Evolutionary conservation across 768 basidiomycete genomes (phyloP), one percentile per base, ranked within the genome.

Genomic region (Mycena kentingensis): DNA sequence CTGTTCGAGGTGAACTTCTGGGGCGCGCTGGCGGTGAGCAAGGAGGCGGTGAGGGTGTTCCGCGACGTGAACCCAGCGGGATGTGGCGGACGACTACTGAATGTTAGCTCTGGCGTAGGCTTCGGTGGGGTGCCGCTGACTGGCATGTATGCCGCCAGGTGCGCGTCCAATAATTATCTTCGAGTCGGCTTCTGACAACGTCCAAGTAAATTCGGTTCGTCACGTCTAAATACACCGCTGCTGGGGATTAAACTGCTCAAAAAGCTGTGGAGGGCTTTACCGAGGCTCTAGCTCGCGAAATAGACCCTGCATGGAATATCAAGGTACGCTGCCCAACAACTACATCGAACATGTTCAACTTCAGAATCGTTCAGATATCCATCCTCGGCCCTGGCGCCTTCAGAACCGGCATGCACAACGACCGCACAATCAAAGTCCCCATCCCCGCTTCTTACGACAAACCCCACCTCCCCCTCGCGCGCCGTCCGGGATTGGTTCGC

Each of bases 1-100:
- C 11, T 65, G 55, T 67, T 68, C 13, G 62, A 68, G 0, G 63
- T 64, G 2, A 68, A 70, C 28, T 61, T 67, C 31, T 67, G 62
- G 67, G 62, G 65, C 2, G 62, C 60, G 7, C 8, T 34, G 10
- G 35, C 26, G 5, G 50, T 56, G 8, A 52, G 49, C 49, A 56
- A 29, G 31, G 55, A 56, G 46, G 55, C 55, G 1, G 21, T 56
- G 15, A 24, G 50, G 18, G 55, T 56, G 16, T 47, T 56, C 41
- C 44, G 52, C 5, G 55, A 56, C n/a, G 22, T 56, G 5, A 52
- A 56, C 24, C 50, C 45, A 0, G 2, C 2, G 12, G 35, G 24
- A 8, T 15, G n/a, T 19, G 50, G 50, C 3, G 50, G 55, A 16
- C 29, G 45, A 16, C 24, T 57, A 5, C 19, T 57, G 35, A 52